phyloP scores from a whole-genome alignment of 768 basidiomycete genomes.

The Coprinellus micaceus region DNA sequence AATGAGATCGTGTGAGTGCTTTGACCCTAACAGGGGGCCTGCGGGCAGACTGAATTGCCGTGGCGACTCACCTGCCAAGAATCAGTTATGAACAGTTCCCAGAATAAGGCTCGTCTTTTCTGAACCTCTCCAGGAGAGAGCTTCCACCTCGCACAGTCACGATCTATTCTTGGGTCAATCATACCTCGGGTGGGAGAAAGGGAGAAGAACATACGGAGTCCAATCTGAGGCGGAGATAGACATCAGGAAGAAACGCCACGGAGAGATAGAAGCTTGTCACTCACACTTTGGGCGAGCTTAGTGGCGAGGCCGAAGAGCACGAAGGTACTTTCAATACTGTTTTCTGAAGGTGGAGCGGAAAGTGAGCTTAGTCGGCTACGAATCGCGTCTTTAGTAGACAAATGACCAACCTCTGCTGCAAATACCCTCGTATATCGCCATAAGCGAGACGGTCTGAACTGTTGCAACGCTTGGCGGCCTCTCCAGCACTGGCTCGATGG shows the following conservation, averaged over 20 bases:
- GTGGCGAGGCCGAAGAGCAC: conserved; percentile 60
- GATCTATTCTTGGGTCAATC: conserved; percentile 39
- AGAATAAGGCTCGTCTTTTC: conserved; percentile 66
- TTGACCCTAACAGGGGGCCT: background rate
- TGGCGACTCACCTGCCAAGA: conserved; percentile 58
- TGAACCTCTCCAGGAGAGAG: conserved; percentile 59
- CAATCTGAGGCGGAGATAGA: conserved; percentile 42
- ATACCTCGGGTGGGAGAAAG: conserved; percentile 1
- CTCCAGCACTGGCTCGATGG: conserved; percentile 65
- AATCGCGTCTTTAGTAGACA: no score
- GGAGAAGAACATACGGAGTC: conserved; percentile 50
- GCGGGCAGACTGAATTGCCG: background rate
- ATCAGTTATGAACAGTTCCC: conserved; percentile 73
- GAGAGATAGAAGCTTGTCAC: conserved; percentile 23
- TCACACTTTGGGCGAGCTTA: conserved; percentile 65
- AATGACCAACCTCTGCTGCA: conserved; percentile 47
- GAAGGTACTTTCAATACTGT: conserved; percentile 70
- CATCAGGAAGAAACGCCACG: conserved; percentile 1
- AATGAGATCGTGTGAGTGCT: background rate
- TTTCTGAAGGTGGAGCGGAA: conserved; percentile 39
- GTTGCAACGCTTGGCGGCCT: conserved; percentile 69
- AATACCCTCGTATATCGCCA: conserved; percentile 71
- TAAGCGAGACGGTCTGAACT: conserved; percentile 60
- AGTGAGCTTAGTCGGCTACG: no score
- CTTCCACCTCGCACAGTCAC: conserved; percentile 70